Conservation (phyloP, 768 basidiomycete genomes). For the Lentinula aciculospora region DNA sequence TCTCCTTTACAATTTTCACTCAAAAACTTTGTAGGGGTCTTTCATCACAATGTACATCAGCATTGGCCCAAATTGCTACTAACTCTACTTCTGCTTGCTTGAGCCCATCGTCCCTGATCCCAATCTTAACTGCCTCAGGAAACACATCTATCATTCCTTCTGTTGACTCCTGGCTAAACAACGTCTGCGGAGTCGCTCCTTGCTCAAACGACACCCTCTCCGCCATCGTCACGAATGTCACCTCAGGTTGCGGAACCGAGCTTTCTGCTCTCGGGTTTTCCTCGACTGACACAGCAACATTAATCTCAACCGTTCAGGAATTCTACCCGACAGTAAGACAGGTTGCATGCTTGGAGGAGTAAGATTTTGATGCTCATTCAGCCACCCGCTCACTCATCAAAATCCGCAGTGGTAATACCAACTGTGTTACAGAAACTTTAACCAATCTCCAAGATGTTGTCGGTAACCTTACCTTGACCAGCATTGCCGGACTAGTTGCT, state of each 20-base stretch:
- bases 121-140: conserved; percentile 26
- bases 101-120: conserved; percentile 37
- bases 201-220: conserved; percentile 61
- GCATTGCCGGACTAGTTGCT: conserved; percentile 14
- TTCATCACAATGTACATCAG: conserved; percentile 41
- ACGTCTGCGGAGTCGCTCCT: conserved; percentile 41
- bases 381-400: not conserved
- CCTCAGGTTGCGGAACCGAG: conserved; percentile 38
- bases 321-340: conserved; percentile 55
- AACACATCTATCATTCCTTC: conserved; percentile 39
- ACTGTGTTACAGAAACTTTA: conserved; percentile 55
- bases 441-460: conserved; percentile 38
- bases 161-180: conserved; percentile 56
- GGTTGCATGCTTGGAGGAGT: conserved; percentile 63
- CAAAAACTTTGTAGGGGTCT: not conserved
- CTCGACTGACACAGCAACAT: conserved; percentile 9
- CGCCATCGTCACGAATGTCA: conserved; percentile 46
- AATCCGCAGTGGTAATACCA: conserved; percentile 26
- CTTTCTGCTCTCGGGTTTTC: conserved; percentile 25
- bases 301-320: conserved; percentile 38
- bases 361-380: conserved; percentile 18
- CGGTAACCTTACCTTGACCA: conserved; percentile 31
- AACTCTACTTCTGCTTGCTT: conserved; percentile 43
- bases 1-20: too few species aligned
- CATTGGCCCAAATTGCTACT: conserved; percentile 39